These are phyloP conservation scores for Leishmania tropica DNA, from an alignment of 208 protist genomes.

Conservation along the genomic window DNA sequence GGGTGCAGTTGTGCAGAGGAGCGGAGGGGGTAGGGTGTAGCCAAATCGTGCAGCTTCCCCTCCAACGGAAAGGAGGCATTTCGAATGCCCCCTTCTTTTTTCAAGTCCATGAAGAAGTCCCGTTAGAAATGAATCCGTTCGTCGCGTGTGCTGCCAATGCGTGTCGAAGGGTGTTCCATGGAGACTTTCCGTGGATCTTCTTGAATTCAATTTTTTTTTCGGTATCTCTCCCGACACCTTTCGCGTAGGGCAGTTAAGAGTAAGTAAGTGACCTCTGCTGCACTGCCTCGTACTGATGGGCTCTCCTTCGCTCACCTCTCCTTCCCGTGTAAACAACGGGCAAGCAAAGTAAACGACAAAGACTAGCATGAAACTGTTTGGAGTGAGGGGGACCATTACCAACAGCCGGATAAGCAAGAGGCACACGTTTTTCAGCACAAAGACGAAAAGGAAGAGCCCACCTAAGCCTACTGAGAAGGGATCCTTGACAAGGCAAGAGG, in stretches of 20 bases:
- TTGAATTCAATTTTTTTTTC: background rate
- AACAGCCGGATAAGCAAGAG: background rate
- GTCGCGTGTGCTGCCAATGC: background rate
- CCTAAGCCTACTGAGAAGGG: slow-evolving; percentile 53
- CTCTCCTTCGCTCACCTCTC: background rate
- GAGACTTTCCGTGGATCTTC: background rate
- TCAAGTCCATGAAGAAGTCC: background rate
- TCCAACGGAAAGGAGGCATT: background rate
- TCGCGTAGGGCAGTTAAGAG: background rate
- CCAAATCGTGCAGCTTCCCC: background rate
- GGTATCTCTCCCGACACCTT: background rate
- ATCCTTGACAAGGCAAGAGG: slow-evolving; percentile 34
- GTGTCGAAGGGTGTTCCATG: background rate
- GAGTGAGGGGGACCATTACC: background rate
- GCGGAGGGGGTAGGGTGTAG: background rate
- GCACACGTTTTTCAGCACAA: slow-evolving; percentile 46
- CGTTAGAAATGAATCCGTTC: background rate
- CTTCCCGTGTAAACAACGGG: background rate
- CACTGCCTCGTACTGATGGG: background rate
- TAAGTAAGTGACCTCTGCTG: background rate
- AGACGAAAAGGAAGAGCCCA: slow-evolving; percentile 61
- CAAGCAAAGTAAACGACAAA: background rate
- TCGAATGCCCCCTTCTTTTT: background rate
- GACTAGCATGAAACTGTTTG: background rate
- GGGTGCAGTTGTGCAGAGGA: background rate